Conservation (phyloP, 2,329 filamentous ascomycete genomes). For the Sporothrix brunneoviolacea region DNA sequence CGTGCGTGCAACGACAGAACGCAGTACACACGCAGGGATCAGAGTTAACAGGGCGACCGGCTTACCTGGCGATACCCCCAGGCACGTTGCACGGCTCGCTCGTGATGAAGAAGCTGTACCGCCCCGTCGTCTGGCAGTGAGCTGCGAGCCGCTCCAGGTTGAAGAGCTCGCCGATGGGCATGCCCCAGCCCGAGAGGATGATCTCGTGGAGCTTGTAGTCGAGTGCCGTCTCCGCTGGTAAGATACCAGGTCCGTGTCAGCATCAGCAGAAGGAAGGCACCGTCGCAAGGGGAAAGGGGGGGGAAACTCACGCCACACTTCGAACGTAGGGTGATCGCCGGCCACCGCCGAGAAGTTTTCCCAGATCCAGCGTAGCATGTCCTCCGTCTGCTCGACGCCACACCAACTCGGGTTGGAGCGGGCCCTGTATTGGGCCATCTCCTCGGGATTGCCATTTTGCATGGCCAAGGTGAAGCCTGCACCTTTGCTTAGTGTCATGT, state of each 20-base stretch:
- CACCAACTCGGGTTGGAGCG: conserved; percentile 20
- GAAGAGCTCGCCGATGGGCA: conserved; percentile 34
- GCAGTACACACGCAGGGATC: too few relatives aligned
- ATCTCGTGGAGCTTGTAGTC: conserved; percentile 12
- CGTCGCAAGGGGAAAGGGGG: too few relatives aligned
- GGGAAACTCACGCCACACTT: too few relatives aligned
- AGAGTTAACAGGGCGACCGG: too few relatives aligned
- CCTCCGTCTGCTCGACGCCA: conserved; percentile 42
- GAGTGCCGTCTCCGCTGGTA: conserved; percentile 14
- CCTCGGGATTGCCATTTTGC: neutral
- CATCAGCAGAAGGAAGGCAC: too few relatives aligned
- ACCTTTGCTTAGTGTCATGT: too few relatives aligned
- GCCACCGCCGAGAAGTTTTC: conserved; percentile 50
- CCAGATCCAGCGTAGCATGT: conserved; percentile 51
- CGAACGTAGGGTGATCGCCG: conserved; percentile 48
- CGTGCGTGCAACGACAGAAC: too few relatives aligned
- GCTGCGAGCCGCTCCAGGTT: conserved; percentile 40
- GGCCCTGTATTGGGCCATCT: neutral
- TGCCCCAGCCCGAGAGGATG: conserved; percentile 16
- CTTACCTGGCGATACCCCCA: conserved; percentile 37
- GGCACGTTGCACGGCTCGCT: conserved; percentile 53
- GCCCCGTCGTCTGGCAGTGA: conserved; percentile 43
- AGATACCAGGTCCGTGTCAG: too few relatives aligned
- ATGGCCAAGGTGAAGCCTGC: conserved; percentile 23
- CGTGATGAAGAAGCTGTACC: conserved; percentile 57